Percentiles rank a stretch among this genome's conserved stretches.
These are phyloP conservation scores for Cymbopogon citratus DNA, from an alignment of 176 grass and related monocot species.

Conservation along the genomic window DNA sequence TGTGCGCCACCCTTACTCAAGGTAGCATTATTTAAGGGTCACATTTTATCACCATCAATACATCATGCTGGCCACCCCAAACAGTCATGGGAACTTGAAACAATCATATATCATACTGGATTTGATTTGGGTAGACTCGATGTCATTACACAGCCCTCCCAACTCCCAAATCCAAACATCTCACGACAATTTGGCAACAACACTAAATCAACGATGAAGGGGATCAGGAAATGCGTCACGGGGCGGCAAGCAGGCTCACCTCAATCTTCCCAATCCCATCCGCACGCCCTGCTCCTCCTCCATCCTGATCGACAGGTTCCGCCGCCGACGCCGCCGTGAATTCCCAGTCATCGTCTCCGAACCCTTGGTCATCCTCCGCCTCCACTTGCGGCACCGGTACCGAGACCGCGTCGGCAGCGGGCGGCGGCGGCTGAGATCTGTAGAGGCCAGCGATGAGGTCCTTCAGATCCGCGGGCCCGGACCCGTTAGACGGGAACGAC, in stretches of 20 bases:
- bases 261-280: background rate
- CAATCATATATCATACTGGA: background rate
- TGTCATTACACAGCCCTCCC: background rate
- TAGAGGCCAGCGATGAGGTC: slow-evolving; percentile 51
- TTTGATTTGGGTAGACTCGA: background rate
- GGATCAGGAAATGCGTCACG: background rate
- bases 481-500: background rate
- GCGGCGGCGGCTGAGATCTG: slow-evolving; percentile 19
- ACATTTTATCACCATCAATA: background rate
- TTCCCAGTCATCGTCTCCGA: slow-evolving; percentile 49
- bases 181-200: background rate
- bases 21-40: background rate
- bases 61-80: background rate
- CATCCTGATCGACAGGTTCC: background rate
- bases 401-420: background rate
- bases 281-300: background rate
- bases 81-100: background rate
- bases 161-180: background rate
- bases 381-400: background rate
- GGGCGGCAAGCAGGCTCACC: slow-evolving; percentile 16
- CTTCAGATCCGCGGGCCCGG: slow-evolving; percentile 27
- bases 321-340: slow-evolving; percentile 34
- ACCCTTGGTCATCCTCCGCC: slow-evolving; percentile 14
- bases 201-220: background rate
- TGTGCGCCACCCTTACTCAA: background rate